A percentile compares a stretch with the other conserved stretches of the same genome.
Conservation (phyloP, 352 stramenopile species). For the Peronospora farinosa region DNA sequence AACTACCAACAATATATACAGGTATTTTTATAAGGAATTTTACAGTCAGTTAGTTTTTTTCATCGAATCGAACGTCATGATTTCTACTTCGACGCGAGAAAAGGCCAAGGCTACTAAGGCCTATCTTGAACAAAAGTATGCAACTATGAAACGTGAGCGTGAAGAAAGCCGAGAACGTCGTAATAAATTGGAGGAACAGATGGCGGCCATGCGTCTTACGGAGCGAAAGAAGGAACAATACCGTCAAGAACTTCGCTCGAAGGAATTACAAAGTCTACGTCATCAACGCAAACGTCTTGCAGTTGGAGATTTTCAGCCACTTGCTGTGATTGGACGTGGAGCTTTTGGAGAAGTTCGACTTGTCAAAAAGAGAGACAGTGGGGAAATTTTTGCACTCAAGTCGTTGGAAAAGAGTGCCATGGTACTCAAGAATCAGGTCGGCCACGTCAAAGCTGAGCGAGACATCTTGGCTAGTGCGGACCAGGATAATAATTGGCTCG, state of each 20-base stretch:
- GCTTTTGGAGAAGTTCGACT: slow-evolving; percentile 97
- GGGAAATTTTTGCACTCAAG: slow-evolving; percentile 89
- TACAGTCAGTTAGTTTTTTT: not conserved
- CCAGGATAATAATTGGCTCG: slow-evolving; percentile 96
- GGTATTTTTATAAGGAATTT: too few relatives aligned
- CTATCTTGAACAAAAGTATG: slow-evolving; percentile 87
- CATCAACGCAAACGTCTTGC: slow-evolving; percentile 76
- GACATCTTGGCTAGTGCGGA: slow-evolving; percentile 93
- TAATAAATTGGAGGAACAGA: slow-evolving; percentile 76
- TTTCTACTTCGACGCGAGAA: slow-evolving; percentile 80
- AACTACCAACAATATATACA: too few relatives aligned
- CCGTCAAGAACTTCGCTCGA: slow-evolving; percentile 63
- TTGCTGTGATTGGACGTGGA: slow-evolving; percentile 96
- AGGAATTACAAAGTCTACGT: slow-evolving; percentile 73
- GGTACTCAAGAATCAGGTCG: slow-evolving; percentile 91
- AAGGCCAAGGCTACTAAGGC: slow-evolving; percentile 85
- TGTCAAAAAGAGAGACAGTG: slow-evolving; percentile 75
- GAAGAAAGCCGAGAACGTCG: slow-evolving; percentile 74
- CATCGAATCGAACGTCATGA: slow-evolving; percentile 28
- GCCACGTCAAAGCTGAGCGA: slow-evolving; percentile 95
- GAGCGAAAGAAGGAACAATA: slow-evolving; percentile 78
- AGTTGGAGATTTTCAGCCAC: slow-evolving; percentile 93
- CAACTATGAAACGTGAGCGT: slow-evolving; percentile 82
- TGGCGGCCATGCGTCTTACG: slow-evolving; percentile 69
- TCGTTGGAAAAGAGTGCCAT: slow-evolving; percentile 88